Conservation (phyloP, 805 yeast genomes). For the Crinitomyces ghanaensis region DNA sequence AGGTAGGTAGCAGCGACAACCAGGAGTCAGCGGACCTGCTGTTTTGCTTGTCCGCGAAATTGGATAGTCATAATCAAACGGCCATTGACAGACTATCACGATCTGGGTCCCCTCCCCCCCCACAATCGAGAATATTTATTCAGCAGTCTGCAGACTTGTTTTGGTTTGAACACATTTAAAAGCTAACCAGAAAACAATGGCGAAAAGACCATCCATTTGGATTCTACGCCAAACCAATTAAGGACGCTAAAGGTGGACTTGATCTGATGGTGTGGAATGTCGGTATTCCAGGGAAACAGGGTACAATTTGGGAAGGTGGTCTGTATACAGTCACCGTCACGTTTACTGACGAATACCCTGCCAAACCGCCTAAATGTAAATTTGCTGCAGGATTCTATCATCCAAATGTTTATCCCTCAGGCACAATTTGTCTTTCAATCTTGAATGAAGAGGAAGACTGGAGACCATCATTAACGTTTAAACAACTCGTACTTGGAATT, state of each 20-base stretch:
- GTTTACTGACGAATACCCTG: slow-evolving; percentile 85
- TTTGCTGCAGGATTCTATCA: slow-evolving; percentile 89
- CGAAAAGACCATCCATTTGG: slow-evolving; percentile 98
- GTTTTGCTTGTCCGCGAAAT: too few species aligned
- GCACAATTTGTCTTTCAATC: slow-evolving; percentile 87
- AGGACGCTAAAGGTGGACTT: slow-evolving; percentile 68
- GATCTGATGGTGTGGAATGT: slow-evolving; percentile 85
- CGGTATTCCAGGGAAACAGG: slow-evolving; percentile 88
- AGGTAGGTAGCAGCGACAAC: too few species aligned
- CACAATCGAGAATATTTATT: background rate
- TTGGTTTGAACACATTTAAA: slow-evolving; percentile 1
- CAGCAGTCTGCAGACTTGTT: slow-evolving; percentile 3
- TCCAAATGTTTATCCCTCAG: slow-evolving; percentile 96
- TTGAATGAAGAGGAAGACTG: slow-evolving; percentile 94
- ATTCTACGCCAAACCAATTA: slow-evolving; percentile 83
- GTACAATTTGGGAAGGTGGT: slow-evolving; percentile 86
- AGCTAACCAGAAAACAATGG: slow-evolving; percentile 73
- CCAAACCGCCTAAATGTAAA: slow-evolving; percentile 90
- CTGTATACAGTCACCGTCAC: slow-evolving; percentile 69
- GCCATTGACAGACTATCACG: background rate
- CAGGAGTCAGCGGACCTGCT: too few species aligned
- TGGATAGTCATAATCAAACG: background rate
- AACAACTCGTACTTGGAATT: slow-evolving; percentile 80
- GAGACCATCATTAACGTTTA: slow-evolving; percentile 92
- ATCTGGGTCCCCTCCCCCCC: background rate